phyloP scores from a whole-genome alignment of 768 basidiomycete genomes.

The Mycena galericulata region DNA sequence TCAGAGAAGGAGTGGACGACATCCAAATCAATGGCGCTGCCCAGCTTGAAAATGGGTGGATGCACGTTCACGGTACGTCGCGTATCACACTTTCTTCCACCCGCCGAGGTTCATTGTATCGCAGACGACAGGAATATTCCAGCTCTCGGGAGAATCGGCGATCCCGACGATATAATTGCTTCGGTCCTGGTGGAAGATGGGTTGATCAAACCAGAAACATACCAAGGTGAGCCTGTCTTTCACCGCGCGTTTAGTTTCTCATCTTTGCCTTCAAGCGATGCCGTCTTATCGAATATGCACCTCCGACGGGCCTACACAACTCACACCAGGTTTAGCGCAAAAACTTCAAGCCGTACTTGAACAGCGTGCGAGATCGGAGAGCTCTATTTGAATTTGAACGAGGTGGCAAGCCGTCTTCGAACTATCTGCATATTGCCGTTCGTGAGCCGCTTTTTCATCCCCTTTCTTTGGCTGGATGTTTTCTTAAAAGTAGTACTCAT shows the following conservation, averaged over 20 bases:
- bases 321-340: conserved; percentile 74
- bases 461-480: too few relatives aligned
- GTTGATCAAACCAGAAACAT: conserved; percentile 78
- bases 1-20: conserved; percentile 71
- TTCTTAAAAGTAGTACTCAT: too few relatives aligned
- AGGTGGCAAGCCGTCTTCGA: too few relatives aligned
- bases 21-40: conserved; percentile 73
- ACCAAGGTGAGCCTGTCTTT: conserved; percentile 52
- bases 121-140: conserved; percentile 84
- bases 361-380: conserved; percentile 47
- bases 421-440: too few relatives aligned
- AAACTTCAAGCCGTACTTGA: conserved; percentile 57
- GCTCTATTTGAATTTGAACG: neutral
- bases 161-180: conserved; percentile 87
- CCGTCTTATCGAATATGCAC: conserved; percentile 87
- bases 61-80: conserved; percentile 77
- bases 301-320: conserved; percentile 72
- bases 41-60: conserved; percentile 83
- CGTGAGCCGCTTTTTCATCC: too few relatives aligned
- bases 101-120: conserved; percentile 13
- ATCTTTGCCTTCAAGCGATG: conserved; percentile 60
- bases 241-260: neutral
- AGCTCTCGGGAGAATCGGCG: conserved; percentile 79
- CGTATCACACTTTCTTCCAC: neutral
- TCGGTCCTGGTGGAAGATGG: conserved; percentile 79